phyloP scores from a whole-genome alignment of 768 basidiomycete genomes.

The Strobilomyces dryophilus region DNA sequence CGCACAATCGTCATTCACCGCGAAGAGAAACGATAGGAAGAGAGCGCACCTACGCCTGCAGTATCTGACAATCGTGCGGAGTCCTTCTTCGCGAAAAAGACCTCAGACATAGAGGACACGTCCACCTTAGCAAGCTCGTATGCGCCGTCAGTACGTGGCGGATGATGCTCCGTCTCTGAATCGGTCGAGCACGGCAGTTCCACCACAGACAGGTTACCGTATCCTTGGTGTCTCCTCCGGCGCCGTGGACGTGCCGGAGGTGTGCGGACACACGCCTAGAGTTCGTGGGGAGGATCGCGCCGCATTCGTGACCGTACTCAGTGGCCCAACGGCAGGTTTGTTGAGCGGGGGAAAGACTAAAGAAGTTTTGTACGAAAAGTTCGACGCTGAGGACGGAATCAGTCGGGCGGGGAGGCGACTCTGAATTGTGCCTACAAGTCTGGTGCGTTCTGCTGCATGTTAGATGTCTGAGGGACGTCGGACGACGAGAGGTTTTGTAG shows the following conservation, averaged over 20 bases:
- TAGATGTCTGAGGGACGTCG: background rate
- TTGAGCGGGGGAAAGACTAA: background rate
- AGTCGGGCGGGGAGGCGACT: background rate
- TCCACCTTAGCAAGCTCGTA: constrained; percentile 2
- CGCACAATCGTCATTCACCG: background rate
- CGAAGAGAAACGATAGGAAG: background rate
- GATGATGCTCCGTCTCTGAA: background rate
- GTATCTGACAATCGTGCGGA: background rate
- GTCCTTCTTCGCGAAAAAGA: constrained; percentile 1
- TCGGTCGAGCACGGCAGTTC: background rate
- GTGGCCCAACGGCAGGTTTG: background rate
- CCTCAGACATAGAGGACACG: background rate
- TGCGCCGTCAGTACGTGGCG: constrained; percentile 2
- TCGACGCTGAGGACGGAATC: background rate
- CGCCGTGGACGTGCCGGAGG: background rate
- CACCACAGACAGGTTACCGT: background rate
- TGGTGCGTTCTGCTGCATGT: background rate
- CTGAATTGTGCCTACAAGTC: background rate
- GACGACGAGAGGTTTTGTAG: background rate
- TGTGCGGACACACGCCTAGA: background rate
- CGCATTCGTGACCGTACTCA: background rate
- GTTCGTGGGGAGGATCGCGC: background rate
- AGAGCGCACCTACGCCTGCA: background rate
- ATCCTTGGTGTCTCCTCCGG: background rate
- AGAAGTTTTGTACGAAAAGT: background rate